These are phyloP conservation scores for Aspergillus sclerotiicarbonarius DNA, from an alignment of 495 filamentous ascomycete genomes.

Conservation along the genomic window DNA sequence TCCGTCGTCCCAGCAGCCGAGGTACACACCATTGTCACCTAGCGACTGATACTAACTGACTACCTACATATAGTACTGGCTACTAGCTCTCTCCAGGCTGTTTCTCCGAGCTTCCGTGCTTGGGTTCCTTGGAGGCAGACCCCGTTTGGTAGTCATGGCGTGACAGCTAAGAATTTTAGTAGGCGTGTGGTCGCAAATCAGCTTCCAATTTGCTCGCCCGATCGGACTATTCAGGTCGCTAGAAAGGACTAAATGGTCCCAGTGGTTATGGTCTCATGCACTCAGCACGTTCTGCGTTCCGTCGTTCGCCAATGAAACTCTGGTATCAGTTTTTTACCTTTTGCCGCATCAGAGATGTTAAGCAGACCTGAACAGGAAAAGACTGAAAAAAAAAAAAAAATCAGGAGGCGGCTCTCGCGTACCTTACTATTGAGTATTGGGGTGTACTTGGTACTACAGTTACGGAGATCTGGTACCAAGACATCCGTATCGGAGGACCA, in stretches of 20 bases:
- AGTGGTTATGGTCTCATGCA: conserved; percentile 15
- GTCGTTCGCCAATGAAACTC: neutral
- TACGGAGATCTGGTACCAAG: conserved; percentile 17
- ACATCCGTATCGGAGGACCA: neutral
- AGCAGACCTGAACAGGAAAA: neutral
- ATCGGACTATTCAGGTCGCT: conserved; percentile 11
- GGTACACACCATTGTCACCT: conserved; percentile 4
- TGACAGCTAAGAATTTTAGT: conserved; percentile 17
- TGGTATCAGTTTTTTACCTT: no score
- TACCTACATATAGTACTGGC: neutral
- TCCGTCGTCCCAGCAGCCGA: conserved; percentile 1
- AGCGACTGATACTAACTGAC: neutral
- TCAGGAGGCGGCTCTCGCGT: conserved; percentile 12
- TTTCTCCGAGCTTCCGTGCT: conserved; percentile 20
- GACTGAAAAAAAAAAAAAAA: conserved; percentile 4
- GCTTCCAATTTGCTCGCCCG: conserved; percentile 9
- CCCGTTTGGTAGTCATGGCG: conserved; percentile 5
- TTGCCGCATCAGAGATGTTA: no score
- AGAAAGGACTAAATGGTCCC: conserved; percentile 10
- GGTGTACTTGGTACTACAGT: conserved; percentile 11
- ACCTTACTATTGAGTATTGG: conserved; percentile 7
- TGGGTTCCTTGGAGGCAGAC: conserved; percentile 5
- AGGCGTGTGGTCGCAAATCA: conserved; percentile 15
- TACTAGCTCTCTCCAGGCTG: conserved; percentile 6
- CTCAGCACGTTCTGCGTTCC: conserved; percentile 22